Base-by-base conservation (phyloP, 164 flowering plant species). In the Tinospora cordifolia region DNA sequence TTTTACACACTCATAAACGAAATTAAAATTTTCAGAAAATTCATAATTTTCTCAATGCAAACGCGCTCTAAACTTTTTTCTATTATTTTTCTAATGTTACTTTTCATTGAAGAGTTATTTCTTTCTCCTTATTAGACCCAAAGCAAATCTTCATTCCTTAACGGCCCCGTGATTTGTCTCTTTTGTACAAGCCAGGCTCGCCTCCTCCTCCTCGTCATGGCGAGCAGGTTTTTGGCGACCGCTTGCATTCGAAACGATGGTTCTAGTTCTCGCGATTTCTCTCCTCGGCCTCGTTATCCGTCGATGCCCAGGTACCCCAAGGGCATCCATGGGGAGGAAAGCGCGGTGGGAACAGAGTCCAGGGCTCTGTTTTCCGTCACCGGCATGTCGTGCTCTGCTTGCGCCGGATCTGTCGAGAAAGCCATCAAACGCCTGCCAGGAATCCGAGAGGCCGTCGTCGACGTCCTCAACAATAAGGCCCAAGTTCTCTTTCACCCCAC, bases 381-480 rank as follows among this genome's bases (percentile, higher is more conserved):
- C 8, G 97, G 96, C 27, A 92, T 92, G 97, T 85, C 90, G 0
- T 92, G 96, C 70, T 83, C 96, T 14, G 96, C 97, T 14, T 92
- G 96, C 64, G 96, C 96, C 21, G 93, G 86, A 1, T 90, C 97
- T 0, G 88, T 90, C 24, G 96, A 90, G 78, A 92, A 87, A 71
- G 91, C 94, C 26, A 70, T 92, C 71, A 92, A 90, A 69, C 70
- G 94, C 6, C 86, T 92, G n/a, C 88, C 92, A 0, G 96, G 98
- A 0, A 90, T 90, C 57, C 79, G 72, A 19, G 90, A 92, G 30
- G 91, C 90, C 49, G 86, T 69, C 13, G 90, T 92, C 27, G 98
- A 90, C 78, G 91, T 89, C 39, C 69, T 92, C 71, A 87, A 87
- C 27, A 81, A 83, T 73, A 78, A 81, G 54, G 88, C 88, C n/a